Conservation (phyloP, 306 rosid species). For the Corylus americana region DNA sequence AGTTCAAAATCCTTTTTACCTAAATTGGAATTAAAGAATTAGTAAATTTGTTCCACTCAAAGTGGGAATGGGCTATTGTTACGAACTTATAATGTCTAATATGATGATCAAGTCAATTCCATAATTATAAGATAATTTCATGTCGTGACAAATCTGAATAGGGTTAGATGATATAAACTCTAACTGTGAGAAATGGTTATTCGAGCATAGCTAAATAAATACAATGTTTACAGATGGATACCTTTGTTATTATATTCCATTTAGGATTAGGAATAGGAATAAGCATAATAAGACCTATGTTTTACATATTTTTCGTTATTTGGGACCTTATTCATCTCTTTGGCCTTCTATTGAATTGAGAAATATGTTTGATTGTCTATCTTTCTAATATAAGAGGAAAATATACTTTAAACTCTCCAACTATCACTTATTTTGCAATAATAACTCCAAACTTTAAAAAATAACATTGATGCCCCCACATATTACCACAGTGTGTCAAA, state of each 20-base stretch:
- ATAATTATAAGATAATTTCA: not conserved
- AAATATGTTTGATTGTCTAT: not conserved
- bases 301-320: not conserved
- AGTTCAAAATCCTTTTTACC: not conserved
- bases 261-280: slow-evolving; percentile 9
- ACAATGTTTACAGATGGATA: slow-evolving; percentile 8
- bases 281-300: not conserved
- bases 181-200: not conserved
- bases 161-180: not conserved
- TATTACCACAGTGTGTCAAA: no score
- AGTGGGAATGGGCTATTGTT: not conserved
- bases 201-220: not conserved
- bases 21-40: not conserved
- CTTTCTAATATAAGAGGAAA: not conserved
- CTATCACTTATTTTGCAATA: no score
- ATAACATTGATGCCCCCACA: no score
- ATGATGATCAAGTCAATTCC: not conserved
- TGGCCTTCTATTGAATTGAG: not conserved
- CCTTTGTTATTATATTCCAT: slow-evolving; percentile 8
- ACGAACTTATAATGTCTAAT: not conserved
- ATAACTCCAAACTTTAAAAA: no score
- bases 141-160: not conserved
- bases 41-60: not conserved
- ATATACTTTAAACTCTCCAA: no score
- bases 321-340: not conserved